phyloP scores from a whole-genome alignment of 23 red algal species.

The Agarophyton chilense region DNA sequence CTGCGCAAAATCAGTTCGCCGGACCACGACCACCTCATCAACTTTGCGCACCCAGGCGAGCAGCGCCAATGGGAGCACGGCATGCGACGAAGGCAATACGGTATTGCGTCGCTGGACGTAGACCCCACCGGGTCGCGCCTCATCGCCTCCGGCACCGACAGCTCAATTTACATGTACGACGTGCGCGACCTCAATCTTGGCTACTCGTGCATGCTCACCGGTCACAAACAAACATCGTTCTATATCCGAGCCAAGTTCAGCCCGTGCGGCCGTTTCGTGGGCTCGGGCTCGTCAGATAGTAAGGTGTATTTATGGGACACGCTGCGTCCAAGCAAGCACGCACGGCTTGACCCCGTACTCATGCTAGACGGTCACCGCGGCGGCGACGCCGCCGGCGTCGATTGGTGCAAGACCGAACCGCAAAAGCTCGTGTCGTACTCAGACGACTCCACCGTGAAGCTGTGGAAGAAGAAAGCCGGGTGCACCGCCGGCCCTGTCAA shows the following conservation, averaged over 20 bases:
- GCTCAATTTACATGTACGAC: constrained; percentile 72
- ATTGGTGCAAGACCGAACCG: constrained; percentile 56
- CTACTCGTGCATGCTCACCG: constrained; percentile 36
- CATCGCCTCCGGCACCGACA: constrained; percentile 65
- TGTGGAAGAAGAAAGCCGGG: constrained; percentile 62
- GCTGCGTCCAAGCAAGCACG: background rate
- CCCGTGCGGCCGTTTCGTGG: constrained; percentile 70
- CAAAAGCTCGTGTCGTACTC: constrained; percentile 63
- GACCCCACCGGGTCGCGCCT: constrained; percentile 37
- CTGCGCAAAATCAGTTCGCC: constrained; percentile 14
- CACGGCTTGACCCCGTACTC: constrained; percentile 19
- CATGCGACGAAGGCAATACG: constrained; percentile 33
- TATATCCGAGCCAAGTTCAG: constrained; percentile 69
- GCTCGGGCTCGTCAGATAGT: constrained; percentile 65
- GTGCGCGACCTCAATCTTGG: constrained; percentile 20
- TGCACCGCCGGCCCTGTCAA: background rate
- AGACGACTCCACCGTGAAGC: constrained; percentile 69
- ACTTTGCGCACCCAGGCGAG: background rate
- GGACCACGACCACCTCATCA: background rate
- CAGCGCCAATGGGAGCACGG: constrained; percentile 6
- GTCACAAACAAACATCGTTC: constrained; percentile 75
- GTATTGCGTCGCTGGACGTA: constrained; percentile 62
- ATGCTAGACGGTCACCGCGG: constrained; percentile 68
- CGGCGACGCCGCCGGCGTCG: constrained; percentile 76
- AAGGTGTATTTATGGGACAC: constrained; percentile 82